Evolutionary conservation across 2,329 filamentous ascomycete species (phyloP).

Genomic region (Diaporthe capsici): DNA sequence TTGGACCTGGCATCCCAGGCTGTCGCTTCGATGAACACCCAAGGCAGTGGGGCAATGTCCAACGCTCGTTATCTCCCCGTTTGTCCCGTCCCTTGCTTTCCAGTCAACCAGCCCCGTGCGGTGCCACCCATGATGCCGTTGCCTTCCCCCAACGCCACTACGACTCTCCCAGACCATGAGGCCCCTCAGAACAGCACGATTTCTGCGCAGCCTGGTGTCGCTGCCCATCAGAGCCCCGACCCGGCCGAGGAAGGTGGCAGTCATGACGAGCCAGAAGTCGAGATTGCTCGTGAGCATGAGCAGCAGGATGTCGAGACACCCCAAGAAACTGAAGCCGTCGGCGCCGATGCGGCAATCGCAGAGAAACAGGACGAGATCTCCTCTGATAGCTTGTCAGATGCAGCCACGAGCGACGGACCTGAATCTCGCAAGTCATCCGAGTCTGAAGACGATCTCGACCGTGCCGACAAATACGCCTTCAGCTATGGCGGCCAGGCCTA

Average conservation of each 20-base stretch:
- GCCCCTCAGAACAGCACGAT: background rate
- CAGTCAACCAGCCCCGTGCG: background rate
- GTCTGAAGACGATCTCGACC: background rate
- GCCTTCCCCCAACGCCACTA: background rate
- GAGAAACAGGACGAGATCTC: background rate
- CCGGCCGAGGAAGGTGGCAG: background rate
- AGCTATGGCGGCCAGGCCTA: conserved; percentile 11
- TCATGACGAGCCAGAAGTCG: background rate
- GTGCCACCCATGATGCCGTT: background rate
- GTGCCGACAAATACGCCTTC: conserved; percentile 34
- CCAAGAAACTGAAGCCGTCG: too few relatives aligned
- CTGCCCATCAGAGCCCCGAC: too few relatives aligned
- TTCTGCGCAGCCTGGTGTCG: background rate
- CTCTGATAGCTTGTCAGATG: background rate
- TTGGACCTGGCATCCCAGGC: background rate
- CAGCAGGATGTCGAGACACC: background rate
- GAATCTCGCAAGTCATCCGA: background rate
- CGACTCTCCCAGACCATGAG: background rate
- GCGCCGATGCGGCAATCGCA: background rate
- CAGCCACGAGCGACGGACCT: background rate
- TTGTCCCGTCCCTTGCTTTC: accelerated
- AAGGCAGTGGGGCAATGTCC: background rate
- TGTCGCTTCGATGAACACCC: background rate
- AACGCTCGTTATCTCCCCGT: too few relatives aligned
- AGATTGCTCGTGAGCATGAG: background rate